Base-by-base conservation (phyloP, 306 rosid genomes). In the Fragaria ananassa region DNA sequence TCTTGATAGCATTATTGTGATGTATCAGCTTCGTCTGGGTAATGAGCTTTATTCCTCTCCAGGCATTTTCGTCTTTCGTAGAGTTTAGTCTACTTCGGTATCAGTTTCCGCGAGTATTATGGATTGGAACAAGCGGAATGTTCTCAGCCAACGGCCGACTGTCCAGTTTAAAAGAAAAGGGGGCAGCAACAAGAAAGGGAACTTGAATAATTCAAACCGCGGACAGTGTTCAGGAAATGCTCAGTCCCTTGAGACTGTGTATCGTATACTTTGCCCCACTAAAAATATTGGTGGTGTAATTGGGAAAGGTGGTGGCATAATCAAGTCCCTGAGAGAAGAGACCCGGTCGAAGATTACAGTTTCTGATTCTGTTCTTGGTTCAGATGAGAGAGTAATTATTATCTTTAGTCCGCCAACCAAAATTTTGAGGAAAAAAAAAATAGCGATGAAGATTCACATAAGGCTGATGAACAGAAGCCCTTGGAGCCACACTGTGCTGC, bases 401-500 rank as follows among this genome's bases (percentile, higher is more conserved):
- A 68, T 83, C 34, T 50, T 58, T 41, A 80, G 87, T 56, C 71
- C 83, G 12, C 78, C 81, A 54, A 60, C 35, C 4, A 74, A 72
- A 67, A 68, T 73, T 72, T 19, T 65, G 11, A 60, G 74, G 21
- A 75, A 74, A n/a, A 67, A 42, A 27, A 27, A 12, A 63, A 57
- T 29, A 42, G 6, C 63, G 70, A 29, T 58, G 81, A 73, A 72
- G 79, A 72, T 76, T 69, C 74, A 69, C 34, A 53, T 27, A 27
- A 27, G 29, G 79, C 51, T 34, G 62, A 57, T 50, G 72, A 37
- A n/a, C 34, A 14, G 76, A 61, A 47, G 50, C 42, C 37, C 23
- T 31, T 82, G 82, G 70, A 78, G 66, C 75, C 49, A 4, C 76
- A 68, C 29, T 83, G 86, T 79, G 83, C 86, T 62, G 84, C 87